phyloP scores from a whole-genome alignment of 176 grass and related monocot genomes.

The Miscanthus lutarioriparius region DNA sequence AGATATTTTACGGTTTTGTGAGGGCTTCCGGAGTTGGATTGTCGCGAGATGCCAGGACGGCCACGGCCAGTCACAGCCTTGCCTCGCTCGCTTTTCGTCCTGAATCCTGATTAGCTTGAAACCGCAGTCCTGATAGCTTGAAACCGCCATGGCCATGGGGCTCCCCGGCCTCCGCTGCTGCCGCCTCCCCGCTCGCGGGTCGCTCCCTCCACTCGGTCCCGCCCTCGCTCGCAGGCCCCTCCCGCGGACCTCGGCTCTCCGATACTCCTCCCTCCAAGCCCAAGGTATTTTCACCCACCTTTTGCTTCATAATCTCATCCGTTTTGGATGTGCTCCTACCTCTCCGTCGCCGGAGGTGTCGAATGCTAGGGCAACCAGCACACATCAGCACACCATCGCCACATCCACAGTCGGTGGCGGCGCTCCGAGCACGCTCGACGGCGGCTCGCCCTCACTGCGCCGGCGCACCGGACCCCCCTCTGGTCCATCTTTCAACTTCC shows the following conservation, averaged over 20 bases:
- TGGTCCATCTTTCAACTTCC: too few relatives aligned
- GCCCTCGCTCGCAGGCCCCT: constrained; percentile 1
- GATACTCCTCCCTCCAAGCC: constrained; percentile 52
- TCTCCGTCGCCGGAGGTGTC: neutral
- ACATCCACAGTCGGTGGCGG: too few relatives aligned
- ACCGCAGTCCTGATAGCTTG: neutral
- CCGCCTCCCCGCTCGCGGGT: constrained; percentile 4
- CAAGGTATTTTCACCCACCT: constrained; percentile 15
- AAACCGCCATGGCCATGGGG: constrained; percentile 43
- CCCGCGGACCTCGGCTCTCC: constrained; percentile 12
- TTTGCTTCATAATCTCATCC: neutral
- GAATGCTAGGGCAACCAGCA: too few relatives aligned
- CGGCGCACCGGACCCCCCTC: too few relatives aligned
- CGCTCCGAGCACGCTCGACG: too few relatives aligned
- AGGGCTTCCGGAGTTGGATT: neutral
- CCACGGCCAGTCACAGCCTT: neutral
- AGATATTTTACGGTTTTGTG: constrained; percentile 25
- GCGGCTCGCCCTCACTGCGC: too few relatives aligned
- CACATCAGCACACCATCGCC: too few relatives aligned
- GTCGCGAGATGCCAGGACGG: neutral
- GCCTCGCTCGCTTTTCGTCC: neutral
- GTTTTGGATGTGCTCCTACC: neutral
- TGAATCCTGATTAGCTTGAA: neutral
- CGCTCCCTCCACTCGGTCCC: constrained; percentile 9
- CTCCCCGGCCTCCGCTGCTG: constrained; percentile 36